Conservation (phyloP, 257 asterid species). For the Ophiorrhiza pumila region DNA sequence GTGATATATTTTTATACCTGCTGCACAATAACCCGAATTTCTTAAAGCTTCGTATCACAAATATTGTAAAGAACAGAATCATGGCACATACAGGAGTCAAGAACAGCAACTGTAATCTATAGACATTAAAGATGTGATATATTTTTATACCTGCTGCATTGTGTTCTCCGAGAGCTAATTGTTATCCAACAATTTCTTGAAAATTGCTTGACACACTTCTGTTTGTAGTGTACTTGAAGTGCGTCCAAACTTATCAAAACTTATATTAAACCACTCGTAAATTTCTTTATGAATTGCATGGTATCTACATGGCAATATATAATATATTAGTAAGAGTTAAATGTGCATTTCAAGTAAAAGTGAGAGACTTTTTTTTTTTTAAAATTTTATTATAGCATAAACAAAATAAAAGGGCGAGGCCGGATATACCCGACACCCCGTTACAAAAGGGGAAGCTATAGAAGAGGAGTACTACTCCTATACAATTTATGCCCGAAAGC, state of each 20-base stretch:
- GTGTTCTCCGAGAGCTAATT: constrained; percentile 75
- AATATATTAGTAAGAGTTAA: not conserved
- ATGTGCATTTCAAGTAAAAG: not conserved
- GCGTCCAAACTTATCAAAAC: constrained; percentile 89
- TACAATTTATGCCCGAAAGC: no score
- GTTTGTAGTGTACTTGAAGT: constrained; percentile 90
- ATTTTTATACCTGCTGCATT: constrained; percentile 68
- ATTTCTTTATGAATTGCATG: constrained; percentile 78
- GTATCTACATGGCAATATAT: constrained; percentile 38
- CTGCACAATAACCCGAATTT: no score
- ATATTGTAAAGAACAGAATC: not conserved
- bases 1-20: constrained; percentile 45
- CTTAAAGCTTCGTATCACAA: constrained; percentile 11
- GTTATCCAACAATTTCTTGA: constrained; percentile 63
- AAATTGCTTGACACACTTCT: constrained; percentile 79
- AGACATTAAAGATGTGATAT: not conserved
- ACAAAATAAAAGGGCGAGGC: no score
- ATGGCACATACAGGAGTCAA: not conserved
- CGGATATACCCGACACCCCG: no score
- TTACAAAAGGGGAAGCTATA: no score
- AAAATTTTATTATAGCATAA: no score
- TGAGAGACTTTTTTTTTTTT: no score
- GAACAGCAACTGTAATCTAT: constrained; percentile 2
- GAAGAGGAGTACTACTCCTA: no score
- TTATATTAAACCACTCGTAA: constrained; percentile 78